phyloP scores from a whole-genome alignment of 257 asterid species.

The Solanum peruvianum region DNA sequence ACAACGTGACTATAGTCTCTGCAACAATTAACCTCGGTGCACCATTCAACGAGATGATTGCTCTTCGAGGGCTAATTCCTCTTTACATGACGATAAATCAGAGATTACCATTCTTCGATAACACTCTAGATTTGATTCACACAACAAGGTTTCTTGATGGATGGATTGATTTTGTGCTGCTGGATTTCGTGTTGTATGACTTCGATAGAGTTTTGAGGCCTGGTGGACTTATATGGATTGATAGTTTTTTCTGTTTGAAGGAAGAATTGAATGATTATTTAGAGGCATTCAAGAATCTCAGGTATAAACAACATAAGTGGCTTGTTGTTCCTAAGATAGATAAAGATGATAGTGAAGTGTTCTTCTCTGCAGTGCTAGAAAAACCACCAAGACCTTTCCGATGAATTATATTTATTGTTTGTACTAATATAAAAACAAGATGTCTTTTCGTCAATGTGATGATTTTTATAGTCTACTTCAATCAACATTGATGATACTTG shows the following conservation, averaged over 20 bases:
- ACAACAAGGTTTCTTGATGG: constrained; percentile 58
- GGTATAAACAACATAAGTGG: constrained; percentile 54
- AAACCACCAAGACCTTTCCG: constrained; percentile 55
- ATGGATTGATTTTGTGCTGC: constrained; percentile 49
- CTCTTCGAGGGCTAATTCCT: constrained; percentile 45
- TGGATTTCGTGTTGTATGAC: constrained; percentile 49
- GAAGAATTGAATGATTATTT: constrained; percentile 45
- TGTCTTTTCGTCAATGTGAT: background rate
- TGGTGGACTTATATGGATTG: constrained; percentile 58
- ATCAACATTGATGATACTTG: background rate
- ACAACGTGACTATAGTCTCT: constrained; percentile 37
- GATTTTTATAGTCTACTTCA: background rate
- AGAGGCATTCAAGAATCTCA: constrained; percentile 34
- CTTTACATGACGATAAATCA: constrained; percentile 56
- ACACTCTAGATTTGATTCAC: constrained; percentile 54
- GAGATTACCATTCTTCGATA: constrained; percentile 60
- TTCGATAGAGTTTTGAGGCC: constrained; percentile 73
- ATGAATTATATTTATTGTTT: background rate
- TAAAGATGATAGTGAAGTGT: constrained; percentile 38
- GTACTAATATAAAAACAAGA: background rate
- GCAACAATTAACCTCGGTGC: constrained; percentile 53
- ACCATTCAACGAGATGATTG: constrained; percentile 48
- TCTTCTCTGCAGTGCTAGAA: constrained; percentile 63
- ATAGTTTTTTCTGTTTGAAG: constrained; percentile 50
- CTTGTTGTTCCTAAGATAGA: constrained; percentile 39